Evolutionary conservation across 345 rosid species (phyloP), one percentile per base, ranked within the genome.

Genomic region (Psidium guajava): DNA sequence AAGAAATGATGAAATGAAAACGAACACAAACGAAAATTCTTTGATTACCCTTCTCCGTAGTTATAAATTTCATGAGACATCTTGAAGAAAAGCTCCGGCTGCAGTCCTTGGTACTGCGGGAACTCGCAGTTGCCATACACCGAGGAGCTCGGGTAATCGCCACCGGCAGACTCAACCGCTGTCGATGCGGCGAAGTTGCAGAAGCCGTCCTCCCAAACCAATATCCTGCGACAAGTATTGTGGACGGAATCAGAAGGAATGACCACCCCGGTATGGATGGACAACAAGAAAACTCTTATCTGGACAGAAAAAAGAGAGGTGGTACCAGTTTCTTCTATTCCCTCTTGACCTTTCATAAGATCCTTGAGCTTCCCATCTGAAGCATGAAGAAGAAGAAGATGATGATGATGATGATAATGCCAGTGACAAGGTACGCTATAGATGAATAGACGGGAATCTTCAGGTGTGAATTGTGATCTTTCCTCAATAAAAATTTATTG

Each of bases 151-250:
- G 58, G 83, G 56, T 2, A 54, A 3, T 82, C 83, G 44, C 83
- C 83, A 24, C 47, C 4, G 77, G 77, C 91, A 24, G 94, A 87
- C 82, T 86, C 93, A 20, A 90, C 94, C 27, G 91, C 91, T 47
- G 96, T 87, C 85, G 98, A 94, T 69, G 96, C 97, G 10, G 94
- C 94, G 85, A 97, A 97, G 91, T 97, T 95, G 91, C 99, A 97
- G 95, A 95, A 97, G 82, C 99, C 99, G 90, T 97, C 99, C 89
- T 97, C 99, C 99, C 99, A 97, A 83, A 95, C 99, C 90, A 97
- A 88, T 89, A 97, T 97, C 99, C 99, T 97, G 88, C 83, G 25
- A n/a, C 16, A 86, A 84, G 28, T 47, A 27, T 24, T 22, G 54
- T n/a, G 44, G 73, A 13, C 16, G 25, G 16, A 81, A 25, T 21